phyloP scores from a whole-genome alignment of 345 rosid species.

The Gossypium ekmanianum region DNA sequence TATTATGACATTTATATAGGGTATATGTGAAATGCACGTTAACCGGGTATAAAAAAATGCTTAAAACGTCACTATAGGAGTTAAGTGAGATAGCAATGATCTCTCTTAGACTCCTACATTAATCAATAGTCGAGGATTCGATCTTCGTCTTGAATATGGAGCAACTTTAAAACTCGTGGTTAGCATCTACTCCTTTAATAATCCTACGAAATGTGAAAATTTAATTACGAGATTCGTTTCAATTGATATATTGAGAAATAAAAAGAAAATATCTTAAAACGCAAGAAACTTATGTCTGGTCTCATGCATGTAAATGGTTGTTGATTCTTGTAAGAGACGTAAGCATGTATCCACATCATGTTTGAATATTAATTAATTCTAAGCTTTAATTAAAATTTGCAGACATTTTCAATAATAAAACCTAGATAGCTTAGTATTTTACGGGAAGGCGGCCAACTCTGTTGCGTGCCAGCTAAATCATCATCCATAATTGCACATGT shows the following conservation, averaged over 20 bases:
- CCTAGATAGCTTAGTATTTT: background rate
- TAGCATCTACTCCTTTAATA: no score
- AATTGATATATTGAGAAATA: no score
- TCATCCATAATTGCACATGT: background rate
- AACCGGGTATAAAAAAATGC: no score
- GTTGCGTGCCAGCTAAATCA: background rate
- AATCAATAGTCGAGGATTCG: no score
- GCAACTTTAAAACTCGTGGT: no score
- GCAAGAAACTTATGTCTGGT: background rate
- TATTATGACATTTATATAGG: no score
- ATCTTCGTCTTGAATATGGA: no score
- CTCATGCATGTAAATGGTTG: background rate
- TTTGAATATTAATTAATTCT: background rate
- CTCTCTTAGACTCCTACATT: no score
- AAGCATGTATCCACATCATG: background rate
- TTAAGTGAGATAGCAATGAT: no score
- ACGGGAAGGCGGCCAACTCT: background rate
- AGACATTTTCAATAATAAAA: background rate
- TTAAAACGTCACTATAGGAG: no score
- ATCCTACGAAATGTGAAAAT: fast-evolving
- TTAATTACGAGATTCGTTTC: no score
- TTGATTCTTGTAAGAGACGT: background rate
- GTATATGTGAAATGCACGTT: no score
- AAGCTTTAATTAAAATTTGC: background rate
- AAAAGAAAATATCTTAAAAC: background rate